Evolutionary conservation across 2,329 filamentous ascomycete genomes (phyloP).

Genomic region (Cercospora zeae-maydis): DNA sequence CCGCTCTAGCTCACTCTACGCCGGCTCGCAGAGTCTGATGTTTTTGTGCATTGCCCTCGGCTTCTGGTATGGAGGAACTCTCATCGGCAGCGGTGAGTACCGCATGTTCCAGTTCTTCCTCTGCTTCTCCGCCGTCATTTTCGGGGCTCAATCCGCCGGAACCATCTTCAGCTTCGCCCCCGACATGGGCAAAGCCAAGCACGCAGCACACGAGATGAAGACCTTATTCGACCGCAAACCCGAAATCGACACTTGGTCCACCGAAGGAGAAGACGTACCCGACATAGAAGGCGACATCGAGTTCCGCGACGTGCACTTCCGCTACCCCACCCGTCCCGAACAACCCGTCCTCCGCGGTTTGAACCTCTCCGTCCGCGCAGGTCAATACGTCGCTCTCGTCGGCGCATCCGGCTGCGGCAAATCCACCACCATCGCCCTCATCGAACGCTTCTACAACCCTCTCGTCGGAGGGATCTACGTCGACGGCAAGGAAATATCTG

Average conservation of each 20-base stretch:
- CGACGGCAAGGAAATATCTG: conserved; percentile 77
- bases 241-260: conserved; percentile 75
- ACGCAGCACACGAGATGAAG: conserved; percentile 77
- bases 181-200: conserved; percentile 88
- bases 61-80: conserved; percentile 85
- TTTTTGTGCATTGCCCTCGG: conserved; percentile 82
- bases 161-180: conserved; percentile 85
- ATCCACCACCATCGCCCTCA: conserved; percentile 82
- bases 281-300: conserved; percentile 74
- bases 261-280: conserved; percentile 61
- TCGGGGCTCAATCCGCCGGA: conserved; percentile 87
- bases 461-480: conserved; percentile 74
- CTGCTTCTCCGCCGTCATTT: conserved; percentile 82
- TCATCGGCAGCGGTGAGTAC: conserved; percentile 70
- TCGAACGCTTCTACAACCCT: conserved; percentile 94
- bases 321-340: conserved; percentile 86
- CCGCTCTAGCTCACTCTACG: conserved; percentile 75
- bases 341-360: conserved; percentile 88
- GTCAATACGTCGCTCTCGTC: conserved; percentile 83
- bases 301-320: conserved; percentile 89
- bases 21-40: conserved; percentile 75
- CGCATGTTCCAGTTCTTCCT: conserved; percentile 85
- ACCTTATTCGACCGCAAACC: conserved; percentile 79
- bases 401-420: conserved; percentile 95
- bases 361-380: conserved; percentile 68